Conservation (phyloP, 2,329 filamentous ascomycete species). For the Metarhizium brunneum region DNA sequence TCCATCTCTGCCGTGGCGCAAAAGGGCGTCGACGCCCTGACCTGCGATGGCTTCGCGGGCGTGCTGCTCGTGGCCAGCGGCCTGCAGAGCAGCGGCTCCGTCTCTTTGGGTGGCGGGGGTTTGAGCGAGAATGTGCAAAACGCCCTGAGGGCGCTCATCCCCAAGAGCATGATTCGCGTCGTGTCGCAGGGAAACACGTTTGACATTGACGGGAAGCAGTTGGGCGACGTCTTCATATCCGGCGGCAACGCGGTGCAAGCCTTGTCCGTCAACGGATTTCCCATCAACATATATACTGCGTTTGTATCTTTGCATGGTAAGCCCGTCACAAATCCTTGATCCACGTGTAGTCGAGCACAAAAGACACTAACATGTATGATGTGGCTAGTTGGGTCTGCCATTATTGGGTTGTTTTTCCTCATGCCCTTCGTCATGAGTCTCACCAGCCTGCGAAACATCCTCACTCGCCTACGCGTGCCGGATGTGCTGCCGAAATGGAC, state of each 20-base stretch:
- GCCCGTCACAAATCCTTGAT: neutral
- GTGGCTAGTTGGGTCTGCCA: conserved; percentile 7
- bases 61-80: conserved; percentile 17
- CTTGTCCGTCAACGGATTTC: conserved; percentile 4
- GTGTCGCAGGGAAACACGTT: conserved; percentile 17
- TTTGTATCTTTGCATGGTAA: conserved; percentile 6
- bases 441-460: conserved; percentile 16
- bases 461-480: conserved; percentile 12
- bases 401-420: conserved; percentile 15
- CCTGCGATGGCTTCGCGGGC: conserved; percentile 24
- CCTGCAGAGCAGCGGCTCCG: conserved; percentile 14
- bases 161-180: conserved; percentile 17
- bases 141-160: conserved; percentile 14
- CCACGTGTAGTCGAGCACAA: neutral
- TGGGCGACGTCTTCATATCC: conserved; percentile 11
- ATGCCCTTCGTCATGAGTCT: conserved; percentile 19
- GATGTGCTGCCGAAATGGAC: conserved; percentile 14
- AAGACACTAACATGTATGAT: neutral
- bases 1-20: conserved; percentile 20
- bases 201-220: conserved; percentile 14
- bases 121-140: conserved; percentile 8
- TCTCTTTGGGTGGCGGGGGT: conserved; percentile 1
- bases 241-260: conserved; percentile 3
- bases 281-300: neutral
- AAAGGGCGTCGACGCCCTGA: conserved; percentile 18